phyloP scores from a whole-genome alignment of 163 green algal species.

The Botryococcus braunii region DNA sequence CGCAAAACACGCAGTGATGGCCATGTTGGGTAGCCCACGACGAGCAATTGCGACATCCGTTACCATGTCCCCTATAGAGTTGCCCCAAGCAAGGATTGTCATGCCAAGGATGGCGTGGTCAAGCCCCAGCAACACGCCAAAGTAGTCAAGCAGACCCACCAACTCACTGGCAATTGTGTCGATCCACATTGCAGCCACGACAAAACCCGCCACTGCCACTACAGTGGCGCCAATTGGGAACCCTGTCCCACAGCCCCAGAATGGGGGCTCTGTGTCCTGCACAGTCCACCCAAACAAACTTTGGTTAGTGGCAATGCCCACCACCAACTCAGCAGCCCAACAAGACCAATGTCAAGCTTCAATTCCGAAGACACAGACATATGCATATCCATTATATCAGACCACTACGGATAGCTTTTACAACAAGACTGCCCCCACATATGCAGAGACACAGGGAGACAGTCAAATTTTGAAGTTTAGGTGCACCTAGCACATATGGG shows the following conservation, averaged over 20 bases:
- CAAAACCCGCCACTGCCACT: constrained; percentile 44
- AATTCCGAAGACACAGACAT: no score
- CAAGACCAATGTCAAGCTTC: no score
- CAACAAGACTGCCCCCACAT: no score
- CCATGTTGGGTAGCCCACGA: constrained; percentile 55
- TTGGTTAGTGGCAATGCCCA: no score
- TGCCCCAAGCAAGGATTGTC: constrained; percentile 90
- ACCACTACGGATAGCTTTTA: no score
- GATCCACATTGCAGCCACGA: constrained; percentile 81
- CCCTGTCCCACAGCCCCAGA: constrained; percentile 9
- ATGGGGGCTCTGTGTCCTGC: constrained; percentile 3
- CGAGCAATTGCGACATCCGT: constrained; percentile 74
- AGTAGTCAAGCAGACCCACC: constrained; percentile 59
- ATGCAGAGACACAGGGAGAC: no score
- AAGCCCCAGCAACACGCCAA: constrained; percentile 52
- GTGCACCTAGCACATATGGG: no score
- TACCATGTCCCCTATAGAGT: constrained; percentile 80
- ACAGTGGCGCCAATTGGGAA: constrained; percentile 31
- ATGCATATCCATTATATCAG: no score
- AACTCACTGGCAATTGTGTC: constrained; percentile 19
- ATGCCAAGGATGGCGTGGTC: constrained; percentile 66
- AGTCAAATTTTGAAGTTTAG: no score
- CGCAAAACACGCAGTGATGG: constrained; percentile 86
- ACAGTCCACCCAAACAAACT: no score
- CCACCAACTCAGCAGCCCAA: no score